Evolutionary conservation across 352 stramenopile species (phyloP).

Genomic region (Globisporangium cylindrosporum): DNA sequence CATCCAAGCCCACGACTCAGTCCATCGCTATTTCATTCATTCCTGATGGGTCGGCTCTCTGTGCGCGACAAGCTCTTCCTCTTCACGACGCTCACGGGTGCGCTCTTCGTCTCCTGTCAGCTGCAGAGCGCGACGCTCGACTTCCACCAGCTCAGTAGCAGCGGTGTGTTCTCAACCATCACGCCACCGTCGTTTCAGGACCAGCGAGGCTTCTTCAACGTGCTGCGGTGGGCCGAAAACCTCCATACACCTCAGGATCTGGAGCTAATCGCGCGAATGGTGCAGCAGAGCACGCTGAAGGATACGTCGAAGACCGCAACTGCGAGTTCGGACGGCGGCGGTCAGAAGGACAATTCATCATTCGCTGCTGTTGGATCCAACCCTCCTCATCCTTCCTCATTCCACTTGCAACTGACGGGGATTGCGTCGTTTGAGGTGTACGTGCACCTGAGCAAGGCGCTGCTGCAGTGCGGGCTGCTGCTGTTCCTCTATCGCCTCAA

Average conservation of each 20-base stretch:
- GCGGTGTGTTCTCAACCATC: slow-evolving; percentile 17
- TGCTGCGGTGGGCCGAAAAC: slow-evolving; percentile 57
- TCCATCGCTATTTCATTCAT: background rate
- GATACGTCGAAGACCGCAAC: background rate
- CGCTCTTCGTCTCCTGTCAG: slow-evolving; percentile 27
- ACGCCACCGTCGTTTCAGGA: slow-evolving; percentile 26
- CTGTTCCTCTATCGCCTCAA: slow-evolving; percentile 44
- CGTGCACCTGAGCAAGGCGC: slow-evolving; percentile 33
- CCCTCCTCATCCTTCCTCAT: background rate
- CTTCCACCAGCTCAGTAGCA: slow-evolving; percentile 31
- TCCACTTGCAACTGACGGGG: slow-evolving; percentile 15
- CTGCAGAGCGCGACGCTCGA: slow-evolving; percentile 29
- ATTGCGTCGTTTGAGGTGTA: slow-evolving; percentile 30
- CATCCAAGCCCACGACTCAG: too few relatives aligned
- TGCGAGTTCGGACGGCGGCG: background rate
- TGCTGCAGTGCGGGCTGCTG: too few relatives aligned
- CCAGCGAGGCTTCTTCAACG: slow-evolving; percentile 43
- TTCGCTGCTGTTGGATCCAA: background rate
- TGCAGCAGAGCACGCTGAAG: background rate
- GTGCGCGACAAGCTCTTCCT: slow-evolving; percentile 16
- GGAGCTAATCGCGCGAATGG: slow-evolving; percentile 22
- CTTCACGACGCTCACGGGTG: slow-evolving; percentile 12
- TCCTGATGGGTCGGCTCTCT: slow-evolving; percentile 10
- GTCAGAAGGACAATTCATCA: background rate
- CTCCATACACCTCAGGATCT: slow-evolving; percentile 39